Conservation (phyloP, 345 rosid genomes). For the Salix dunnii region DNA sequence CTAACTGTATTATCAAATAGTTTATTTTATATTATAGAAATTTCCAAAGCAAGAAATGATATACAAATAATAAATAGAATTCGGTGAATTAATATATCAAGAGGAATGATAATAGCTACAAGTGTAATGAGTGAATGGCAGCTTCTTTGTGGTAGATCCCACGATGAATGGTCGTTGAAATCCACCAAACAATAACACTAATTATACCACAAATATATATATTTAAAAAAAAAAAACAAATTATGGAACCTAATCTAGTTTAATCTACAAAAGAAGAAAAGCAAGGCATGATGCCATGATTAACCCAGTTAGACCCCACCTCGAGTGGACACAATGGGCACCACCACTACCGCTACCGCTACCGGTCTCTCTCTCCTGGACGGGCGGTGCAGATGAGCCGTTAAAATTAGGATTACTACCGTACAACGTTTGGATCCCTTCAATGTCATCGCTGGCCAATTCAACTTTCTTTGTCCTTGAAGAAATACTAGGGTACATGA, state of each 20-base stretch:
- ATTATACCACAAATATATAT: background rate
- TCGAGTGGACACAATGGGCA: constrained; percentile 15
- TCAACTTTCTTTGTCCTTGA: constrained; percentile 62
- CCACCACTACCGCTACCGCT: constrained; percentile 21
- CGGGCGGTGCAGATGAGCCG: constrained; percentile 36
- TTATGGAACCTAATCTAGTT: background rate
- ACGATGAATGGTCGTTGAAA: no score
- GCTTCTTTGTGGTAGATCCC: no score
- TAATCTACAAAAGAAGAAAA: constrained; percentile 27
- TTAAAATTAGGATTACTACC: constrained; percentile 73
- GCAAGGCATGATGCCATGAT: constrained; percentile 37
- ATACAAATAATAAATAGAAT: background rate
- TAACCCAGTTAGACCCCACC: constrained; percentile 19
- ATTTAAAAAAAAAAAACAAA: background rate
- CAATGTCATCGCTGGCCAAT: constrained; percentile 53
- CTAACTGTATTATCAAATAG: background rate
- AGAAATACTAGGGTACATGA: constrained; percentile 80
- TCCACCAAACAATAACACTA: no score
- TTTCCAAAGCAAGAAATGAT: background rate
- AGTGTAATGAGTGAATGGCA: no score
- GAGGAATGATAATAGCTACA: no score
- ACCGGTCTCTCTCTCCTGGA: constrained; percentile 42
- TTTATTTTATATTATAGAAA: no score
- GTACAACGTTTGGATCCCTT: constrained; percentile 66
- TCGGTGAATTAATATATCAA: background rate